Conservation (phyloP, 306 rosid species). For the Gleditsia sinensis region DNA sequence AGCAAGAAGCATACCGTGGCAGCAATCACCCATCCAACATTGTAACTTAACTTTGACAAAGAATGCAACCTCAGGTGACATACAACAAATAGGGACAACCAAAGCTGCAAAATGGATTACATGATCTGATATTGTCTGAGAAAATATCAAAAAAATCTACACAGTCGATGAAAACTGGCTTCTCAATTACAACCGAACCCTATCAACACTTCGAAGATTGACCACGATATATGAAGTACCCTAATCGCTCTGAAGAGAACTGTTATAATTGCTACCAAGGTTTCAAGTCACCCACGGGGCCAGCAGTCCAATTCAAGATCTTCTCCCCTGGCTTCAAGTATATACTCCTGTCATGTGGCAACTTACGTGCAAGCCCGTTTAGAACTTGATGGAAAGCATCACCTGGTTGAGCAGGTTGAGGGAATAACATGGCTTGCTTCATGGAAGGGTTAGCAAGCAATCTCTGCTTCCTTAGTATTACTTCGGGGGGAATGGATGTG, state of each 20-base stretch:
- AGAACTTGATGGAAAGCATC: conserved; percentile 96
- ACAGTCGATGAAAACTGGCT: conserved; percentile 22
- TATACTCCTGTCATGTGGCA: conserved; percentile 65
- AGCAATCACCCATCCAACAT: too few relatives aligned
- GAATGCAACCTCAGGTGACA: neutral
- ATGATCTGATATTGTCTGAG: conserved; percentile 25
- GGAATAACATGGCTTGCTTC: conserved; percentile 99
- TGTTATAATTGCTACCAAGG: conserved; percentile 62
- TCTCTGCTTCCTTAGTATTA: conserved; percentile 85
- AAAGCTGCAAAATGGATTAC: conserved; percentile 24
- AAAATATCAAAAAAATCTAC: conserved; percentile 44
- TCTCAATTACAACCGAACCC: conserved; percentile 34
- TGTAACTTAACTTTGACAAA: too few relatives aligned
- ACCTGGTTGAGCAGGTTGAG: conserved; percentile 88
- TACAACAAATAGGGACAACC: neutral
- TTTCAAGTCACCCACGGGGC: conserved; percentile 87
- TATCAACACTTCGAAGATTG: conserved; percentile 37
- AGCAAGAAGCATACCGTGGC: too few relatives aligned
- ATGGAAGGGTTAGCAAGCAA: conserved; percentile 96
- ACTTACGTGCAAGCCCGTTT: conserved; percentile 91
- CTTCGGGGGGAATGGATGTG: conserved; percentile 85
- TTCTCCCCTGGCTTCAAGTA: conserved; percentile 73
- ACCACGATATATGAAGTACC: conserved; percentile 31
- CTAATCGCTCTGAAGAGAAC: conserved; percentile 21
- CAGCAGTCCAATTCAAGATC: conserved; percentile 90